These are phyloP conservation scores for Termitomyces titanicus DNA, from an alignment of 768 basidiomycete species.

Conservation along the genomic window DNA sequence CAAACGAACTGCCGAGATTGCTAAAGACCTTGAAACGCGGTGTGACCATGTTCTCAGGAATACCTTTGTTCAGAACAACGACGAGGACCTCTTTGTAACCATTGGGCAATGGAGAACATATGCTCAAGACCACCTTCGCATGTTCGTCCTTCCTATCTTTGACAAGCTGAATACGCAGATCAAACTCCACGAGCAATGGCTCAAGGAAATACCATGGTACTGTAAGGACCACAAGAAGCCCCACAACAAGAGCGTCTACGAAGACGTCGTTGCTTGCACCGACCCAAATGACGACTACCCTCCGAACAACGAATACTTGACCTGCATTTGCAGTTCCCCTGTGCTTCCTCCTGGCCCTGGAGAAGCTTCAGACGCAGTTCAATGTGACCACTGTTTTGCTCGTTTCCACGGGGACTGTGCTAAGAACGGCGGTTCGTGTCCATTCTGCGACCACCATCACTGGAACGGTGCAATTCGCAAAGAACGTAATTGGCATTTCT, in stretches of 20 bases:
- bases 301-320: slow-evolving; percentile 77
- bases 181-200: slow-evolving; percentile 63
- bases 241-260: slow-evolving; percentile 62
- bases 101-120: slow-evolving; percentile 75
- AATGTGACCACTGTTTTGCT: slow-evolving; percentile 87
- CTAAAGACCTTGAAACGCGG: slow-evolving; percentile 70
- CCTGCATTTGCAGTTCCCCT: slow-evolving; percentile 75
- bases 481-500: slow-evolving; percentile 81
- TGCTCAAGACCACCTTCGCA: slow-evolving; percentile 63
- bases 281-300: slow-evolving; percentile 77
- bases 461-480: slow-evolving; percentile 87
- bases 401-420: slow-evolving; percentile 85
- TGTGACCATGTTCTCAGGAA: slow-evolving; percentile 73
- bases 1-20: slow-evolving; percentile 69
- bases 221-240: slow-evolving; percentile 61
- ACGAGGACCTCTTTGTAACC: slow-evolving; percentile 66
- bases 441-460: slow-evolving; percentile 88
- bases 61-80: slow-evolving; percentile 45
- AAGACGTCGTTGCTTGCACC: slow-evolving; percentile 74
- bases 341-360: slow-evolving; percentile 81
- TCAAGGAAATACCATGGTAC: slow-evolving; percentile 77
- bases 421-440: slow-evolving; percentile 86
- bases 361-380: slow-evolving; percentile 75
- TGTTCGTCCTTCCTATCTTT: slow-evolving; percentile 71
- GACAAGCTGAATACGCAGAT: slow-evolving; percentile 71